Evolutionary conservation across 305 asterid species (phyloP).

Genomic region (Salvia sclarea): DNA sequence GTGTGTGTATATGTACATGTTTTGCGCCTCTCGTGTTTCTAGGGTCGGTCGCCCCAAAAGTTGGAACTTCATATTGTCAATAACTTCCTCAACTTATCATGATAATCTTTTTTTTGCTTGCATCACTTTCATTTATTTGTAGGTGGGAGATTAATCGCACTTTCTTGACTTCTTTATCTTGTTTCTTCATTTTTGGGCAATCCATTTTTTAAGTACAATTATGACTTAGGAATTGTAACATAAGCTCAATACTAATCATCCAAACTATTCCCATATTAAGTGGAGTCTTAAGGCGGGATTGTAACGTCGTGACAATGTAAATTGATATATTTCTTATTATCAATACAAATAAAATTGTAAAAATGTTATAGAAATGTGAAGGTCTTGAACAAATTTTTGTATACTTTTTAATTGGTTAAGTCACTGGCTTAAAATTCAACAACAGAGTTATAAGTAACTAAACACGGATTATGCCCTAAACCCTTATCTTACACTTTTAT

Average conservation of each 20-base stretch:
- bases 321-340: too few species aligned
- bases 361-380: too few species aligned
- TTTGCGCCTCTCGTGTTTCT: slow-evolving; percentile 22
- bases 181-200: neutral
- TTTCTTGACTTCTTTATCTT: slow-evolving; percentile 14
- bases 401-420: too few species aligned
- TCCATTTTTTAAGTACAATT: neutral
- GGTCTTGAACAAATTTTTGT: too few species aligned
- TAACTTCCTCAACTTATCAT: neutral
- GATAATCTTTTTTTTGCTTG: slow-evolving; percentile 2
- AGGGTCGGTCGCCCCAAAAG: neutral
- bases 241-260: neutral
- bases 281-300: too few species aligned
- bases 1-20: slow-evolving; percentile 23
- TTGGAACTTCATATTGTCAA: slow-evolving; percentile 8
- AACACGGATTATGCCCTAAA: too few species aligned
- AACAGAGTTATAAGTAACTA: too few species aligned
- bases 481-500: too few species aligned
- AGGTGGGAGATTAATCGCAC: slow-evolving; percentile 1
- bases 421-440: neutral
- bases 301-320: too few species aligned
- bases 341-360: too few species aligned
- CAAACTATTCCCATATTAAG: too few species aligned
- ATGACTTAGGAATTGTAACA: neutral
- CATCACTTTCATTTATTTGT: slow-evolving; percentile 20